A percentile compares a stretch with the other conserved stretches of the same genome.
Conservation (phyloP, 169 alveolate genomes). For the Cryptosporidium felis region DNA sequence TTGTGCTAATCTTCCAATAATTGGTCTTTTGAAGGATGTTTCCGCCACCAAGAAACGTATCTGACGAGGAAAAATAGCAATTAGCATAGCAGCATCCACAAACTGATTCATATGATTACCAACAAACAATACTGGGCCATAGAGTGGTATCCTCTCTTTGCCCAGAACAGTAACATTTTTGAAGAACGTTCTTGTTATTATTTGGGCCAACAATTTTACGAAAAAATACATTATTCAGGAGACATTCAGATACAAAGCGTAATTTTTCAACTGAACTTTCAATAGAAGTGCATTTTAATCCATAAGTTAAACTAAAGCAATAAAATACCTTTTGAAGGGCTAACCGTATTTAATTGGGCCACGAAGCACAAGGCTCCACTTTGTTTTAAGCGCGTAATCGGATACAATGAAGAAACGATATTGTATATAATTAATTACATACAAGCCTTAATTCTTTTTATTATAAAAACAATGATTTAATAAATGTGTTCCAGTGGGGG, state of each 20-base stretch:
- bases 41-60: slow-evolving; percentile 86
- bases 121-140: slow-evolving; percentile 81
- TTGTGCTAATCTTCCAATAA: slow-evolving; percentile 86
- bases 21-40: slow-evolving; percentile 80
- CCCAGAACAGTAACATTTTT: slow-evolving; percentile 84
- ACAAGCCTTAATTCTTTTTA: no score
- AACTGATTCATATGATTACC: slow-evolving; percentile 92
- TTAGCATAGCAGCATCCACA: slow-evolving; percentile 84
- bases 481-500: slow-evolving; percentile 61
- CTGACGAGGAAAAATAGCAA: slow-evolving; percentile 88
- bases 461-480: slow-evolving; percentile 51
- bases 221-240: slow-evolving; percentile 60
- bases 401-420: background rate
- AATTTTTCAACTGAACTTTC: no score
- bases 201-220: slow-evolving; percentile 57
- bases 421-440: no score
- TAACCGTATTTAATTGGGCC: no score
- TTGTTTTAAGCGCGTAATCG: slow-evolving; percentile 31
- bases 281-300: no score
- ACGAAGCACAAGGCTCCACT: no score
- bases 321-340: no score
- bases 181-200: slow-evolving; percentile 76
- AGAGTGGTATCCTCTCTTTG: slow-evolving; percentile 88
- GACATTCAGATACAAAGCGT: no score
- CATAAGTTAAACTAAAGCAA: no score